These are phyloP conservation scores for Neofusicoccum laricinum DNA, from an alignment of 2,329 filamentous ascomycete genomes.

Conservation along the genomic window DNA sequence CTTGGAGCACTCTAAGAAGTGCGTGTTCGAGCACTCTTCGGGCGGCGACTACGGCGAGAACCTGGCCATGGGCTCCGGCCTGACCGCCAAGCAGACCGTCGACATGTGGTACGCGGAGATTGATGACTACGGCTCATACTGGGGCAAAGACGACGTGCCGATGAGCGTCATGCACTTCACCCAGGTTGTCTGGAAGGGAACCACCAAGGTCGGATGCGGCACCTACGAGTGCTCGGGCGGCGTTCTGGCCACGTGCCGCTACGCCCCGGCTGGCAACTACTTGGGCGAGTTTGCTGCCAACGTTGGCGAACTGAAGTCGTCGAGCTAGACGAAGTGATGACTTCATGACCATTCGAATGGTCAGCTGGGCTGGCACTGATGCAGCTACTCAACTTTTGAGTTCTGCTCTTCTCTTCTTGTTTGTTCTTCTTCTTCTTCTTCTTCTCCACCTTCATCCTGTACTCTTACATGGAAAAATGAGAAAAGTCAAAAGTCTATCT, in stretches of 20 bases:
- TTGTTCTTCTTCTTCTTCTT: too few species aligned
- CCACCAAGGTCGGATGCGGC: slow-evolving; percentile 34
- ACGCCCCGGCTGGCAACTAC: slow-evolving; percentile 56
- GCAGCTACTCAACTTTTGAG: too few species aligned
- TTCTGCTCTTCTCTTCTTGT: too few species aligned
- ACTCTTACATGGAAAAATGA: too few species aligned
- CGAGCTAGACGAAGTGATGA: too few species aligned
- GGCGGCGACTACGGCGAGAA: slow-evolving; percentile 78
- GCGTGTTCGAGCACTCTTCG: slow-evolving; percentile 66
- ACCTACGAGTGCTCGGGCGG: slow-evolving; percentile 28
- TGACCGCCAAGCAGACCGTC: slow-evolving; percentile 69
- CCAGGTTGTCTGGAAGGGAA: slow-evolving; percentile 37
- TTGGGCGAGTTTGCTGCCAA: not conserved
- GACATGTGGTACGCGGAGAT: slow-evolving; percentile 89
- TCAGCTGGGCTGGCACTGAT: too few species aligned
- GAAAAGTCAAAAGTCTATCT: too few species aligned
- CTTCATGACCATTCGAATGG: too few species aligned
- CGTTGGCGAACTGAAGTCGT: not conserved
- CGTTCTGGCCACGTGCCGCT: slow-evolving; percentile 79
- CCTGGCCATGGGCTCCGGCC: slow-evolving; percentile 69
- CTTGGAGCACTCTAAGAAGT: slow-evolving; percentile 69
- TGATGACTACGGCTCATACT: slow-evolving; percentile 54
- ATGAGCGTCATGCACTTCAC: slow-evolving; percentile 32
- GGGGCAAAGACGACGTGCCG: slow-evolving; percentile 50
- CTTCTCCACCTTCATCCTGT: too few species aligned